phyloP scores from a whole-genome alignment of 2,329 filamentous ascomycete genomes.

The Diaporthe citrichinensis region DNA sequence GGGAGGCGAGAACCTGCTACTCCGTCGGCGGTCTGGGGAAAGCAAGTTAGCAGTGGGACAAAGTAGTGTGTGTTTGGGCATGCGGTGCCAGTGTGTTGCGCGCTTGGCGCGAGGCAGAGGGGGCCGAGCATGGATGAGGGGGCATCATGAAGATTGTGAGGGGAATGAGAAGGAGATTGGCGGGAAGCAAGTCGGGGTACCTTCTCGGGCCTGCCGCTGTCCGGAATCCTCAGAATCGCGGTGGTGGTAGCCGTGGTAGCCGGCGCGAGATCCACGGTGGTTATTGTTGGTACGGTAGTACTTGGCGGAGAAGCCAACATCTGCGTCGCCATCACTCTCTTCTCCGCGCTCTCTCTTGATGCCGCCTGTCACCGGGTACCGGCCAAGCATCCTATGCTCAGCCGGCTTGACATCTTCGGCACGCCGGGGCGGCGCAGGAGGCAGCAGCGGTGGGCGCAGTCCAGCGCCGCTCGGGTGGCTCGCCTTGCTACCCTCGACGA shows the following conservation, averaged over 20 bases:
- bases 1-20: background rate
- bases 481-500: background rate
- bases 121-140: background rate
- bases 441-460: background rate
- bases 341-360: slow-evolving; percentile 5
- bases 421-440: background rate
- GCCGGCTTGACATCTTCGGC: background rate
- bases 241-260: background rate
- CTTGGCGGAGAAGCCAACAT: background rate
- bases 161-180: background rate
- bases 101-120: too few relatives aligned
- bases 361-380: background rate
- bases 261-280: slow-evolving; percentile 2
- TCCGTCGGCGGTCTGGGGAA: background rate
- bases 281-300: background rate
- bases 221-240: background rate
- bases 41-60: background rate
- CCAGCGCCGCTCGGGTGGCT: too few relatives aligned
- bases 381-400: background rate
- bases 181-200: background rate
- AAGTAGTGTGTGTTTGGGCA: background rate
- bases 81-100: background rate
- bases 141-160: background rate
- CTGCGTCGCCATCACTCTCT: background rate
- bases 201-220: background rate